Percentiles rank a stretch among this genome's conserved stretches.
Conservation (phyloP, 2,329 filamentous ascomycete species). For the Sodiomyces alkalinus region DNA sequence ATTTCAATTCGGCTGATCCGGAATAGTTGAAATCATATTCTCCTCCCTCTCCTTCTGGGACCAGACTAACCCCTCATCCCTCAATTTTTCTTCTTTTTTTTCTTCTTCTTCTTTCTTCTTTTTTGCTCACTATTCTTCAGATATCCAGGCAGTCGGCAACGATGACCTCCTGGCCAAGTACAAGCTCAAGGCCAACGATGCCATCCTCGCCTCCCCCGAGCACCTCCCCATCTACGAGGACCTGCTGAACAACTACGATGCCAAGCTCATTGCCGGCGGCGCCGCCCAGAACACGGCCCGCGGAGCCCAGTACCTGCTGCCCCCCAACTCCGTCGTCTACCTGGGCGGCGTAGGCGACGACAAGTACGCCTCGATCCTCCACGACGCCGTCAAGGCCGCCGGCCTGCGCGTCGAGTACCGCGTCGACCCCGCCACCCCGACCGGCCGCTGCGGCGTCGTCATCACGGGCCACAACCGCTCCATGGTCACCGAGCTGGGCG, state of each 20-base stretch:
- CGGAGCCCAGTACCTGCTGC: slow-evolving; percentile 91
- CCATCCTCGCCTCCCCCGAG: slow-evolving; percentile 88
- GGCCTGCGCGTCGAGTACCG: slow-evolving; percentile 92
- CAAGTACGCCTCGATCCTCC: slow-evolving; percentile 83
- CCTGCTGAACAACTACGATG: slow-evolving; percentile 78
- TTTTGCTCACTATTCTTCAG: no score
- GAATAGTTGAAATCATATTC: no score
- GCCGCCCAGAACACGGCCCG: slow-evolving; percentile 96
- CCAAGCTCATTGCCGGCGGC: slow-evolving; percentile 88
- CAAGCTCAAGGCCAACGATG: slow-evolving; percentile 86
- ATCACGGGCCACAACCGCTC: slow-evolving; percentile 94
- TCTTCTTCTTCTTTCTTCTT: no score
- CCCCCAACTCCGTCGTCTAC: slow-evolving; percentile 79
- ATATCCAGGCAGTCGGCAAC: slow-evolving; percentile 82
- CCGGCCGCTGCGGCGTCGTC: slow-evolving; percentile 87
- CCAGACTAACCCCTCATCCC: slow-evolving; percentile 5
- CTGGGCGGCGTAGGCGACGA: slow-evolving; percentile 89
- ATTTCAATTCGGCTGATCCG: background rate
- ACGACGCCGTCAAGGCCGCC: slow-evolving; percentile 71
- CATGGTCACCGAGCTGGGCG: slow-evolving; percentile 88
- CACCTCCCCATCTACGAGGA: slow-evolving; percentile 87
- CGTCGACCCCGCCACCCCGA: slow-evolving; percentile 69
- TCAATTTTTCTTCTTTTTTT: no score
- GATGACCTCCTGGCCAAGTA: slow-evolving; percentile 84
- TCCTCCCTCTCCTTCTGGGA: background rate